Conservation (phyloP, 495 filamentous ascomycete species). For the Oidiodendron maius region DNA sequence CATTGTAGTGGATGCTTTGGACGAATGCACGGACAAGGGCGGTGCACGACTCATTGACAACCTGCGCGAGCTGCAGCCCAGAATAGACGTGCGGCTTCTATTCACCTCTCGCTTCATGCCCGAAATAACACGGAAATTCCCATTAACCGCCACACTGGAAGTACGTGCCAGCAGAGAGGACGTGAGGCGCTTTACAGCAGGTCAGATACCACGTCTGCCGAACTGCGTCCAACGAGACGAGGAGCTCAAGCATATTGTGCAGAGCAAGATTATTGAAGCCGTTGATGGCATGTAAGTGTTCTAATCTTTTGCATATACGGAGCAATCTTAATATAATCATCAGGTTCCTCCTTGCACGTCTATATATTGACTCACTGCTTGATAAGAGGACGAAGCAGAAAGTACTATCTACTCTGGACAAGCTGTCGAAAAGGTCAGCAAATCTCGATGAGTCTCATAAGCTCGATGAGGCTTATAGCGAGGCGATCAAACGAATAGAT, state of each 20-base stretch:
- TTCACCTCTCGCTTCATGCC: conserved; percentile 34
- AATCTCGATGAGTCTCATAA: too few species aligned
- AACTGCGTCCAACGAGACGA: conserved; percentile 12
- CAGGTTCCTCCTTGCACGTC: not conserved
- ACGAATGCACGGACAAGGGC: conserved; percentile 31
- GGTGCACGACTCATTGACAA: conserved; percentile 27
- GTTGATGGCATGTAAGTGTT: conserved; percentile 32
- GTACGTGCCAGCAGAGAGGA: conserved; percentile 33
- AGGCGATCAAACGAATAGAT: not conserved
- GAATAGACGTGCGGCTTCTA: conserved; percentile 24
- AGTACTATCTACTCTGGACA: not conserved
- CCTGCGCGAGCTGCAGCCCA: conserved; percentile 28
- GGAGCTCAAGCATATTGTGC: conserved; percentile 13
- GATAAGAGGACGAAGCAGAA: not conserved
- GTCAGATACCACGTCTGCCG: conserved; percentile 20
- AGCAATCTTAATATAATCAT: not conserved
- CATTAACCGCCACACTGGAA: conserved; percentile 19
- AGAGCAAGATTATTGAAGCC: conserved; percentile 22
- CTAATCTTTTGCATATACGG: not conserved
- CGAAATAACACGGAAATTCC: conserved; percentile 23
- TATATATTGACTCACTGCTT: not conserved
- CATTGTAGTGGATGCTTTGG: conserved; percentile 41
- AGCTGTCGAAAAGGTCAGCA: not conserved
- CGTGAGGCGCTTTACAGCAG: conserved; percentile 27
- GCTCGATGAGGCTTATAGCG: not conserved